Evolutionary conservation across 176 grass and related monocot species (phyloP).

Genomic region (Triticum urartu): DNA sequence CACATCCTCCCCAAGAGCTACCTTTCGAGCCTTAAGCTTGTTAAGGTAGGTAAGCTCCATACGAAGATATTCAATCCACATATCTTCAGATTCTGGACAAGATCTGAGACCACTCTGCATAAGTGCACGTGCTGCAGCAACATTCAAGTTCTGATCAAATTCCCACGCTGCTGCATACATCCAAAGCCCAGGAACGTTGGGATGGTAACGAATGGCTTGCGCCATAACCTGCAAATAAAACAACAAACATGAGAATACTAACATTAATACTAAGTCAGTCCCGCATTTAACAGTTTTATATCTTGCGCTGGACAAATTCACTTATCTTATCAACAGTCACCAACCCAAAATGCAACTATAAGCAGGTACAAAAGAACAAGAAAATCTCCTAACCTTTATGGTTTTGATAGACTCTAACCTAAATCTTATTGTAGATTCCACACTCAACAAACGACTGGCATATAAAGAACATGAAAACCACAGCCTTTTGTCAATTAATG

Average conservation of each 20-base stretch:
- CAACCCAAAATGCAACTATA: neutral
- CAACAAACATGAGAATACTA: constrained; percentile 6
- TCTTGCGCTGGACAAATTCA: neutral
- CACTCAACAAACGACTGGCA: neutral
- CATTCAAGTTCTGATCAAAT: constrained; percentile 97
- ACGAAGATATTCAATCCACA: constrained; percentile 92
- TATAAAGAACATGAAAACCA: neutral
- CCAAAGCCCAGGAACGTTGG: constrained; percentile 80
- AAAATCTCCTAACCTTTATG: neutral
- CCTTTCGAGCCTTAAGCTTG: constrained; percentile 86
- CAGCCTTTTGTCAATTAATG: neutral
- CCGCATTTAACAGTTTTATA: neutral
- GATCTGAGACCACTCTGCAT: constrained; percentile 92
- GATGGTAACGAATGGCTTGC: constrained; percentile 82
- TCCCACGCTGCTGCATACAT: constrained; percentile 96
- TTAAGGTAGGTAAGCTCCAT: constrained; percentile 99
- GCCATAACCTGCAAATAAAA: constrained; percentile 31
- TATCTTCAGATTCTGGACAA: constrained; percentile 81
- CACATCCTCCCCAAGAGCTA: constrained; percentile 76
- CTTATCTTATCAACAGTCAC: neutral
- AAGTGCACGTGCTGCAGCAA: constrained; percentile 75
- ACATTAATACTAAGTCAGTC: neutral
- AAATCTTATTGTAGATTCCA: neutral
- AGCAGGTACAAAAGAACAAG: neutral
- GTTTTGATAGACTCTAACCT: neutral